Conservation (phyloP, 768 basidiomycete species). For the Calocybe cyanea region DNA sequence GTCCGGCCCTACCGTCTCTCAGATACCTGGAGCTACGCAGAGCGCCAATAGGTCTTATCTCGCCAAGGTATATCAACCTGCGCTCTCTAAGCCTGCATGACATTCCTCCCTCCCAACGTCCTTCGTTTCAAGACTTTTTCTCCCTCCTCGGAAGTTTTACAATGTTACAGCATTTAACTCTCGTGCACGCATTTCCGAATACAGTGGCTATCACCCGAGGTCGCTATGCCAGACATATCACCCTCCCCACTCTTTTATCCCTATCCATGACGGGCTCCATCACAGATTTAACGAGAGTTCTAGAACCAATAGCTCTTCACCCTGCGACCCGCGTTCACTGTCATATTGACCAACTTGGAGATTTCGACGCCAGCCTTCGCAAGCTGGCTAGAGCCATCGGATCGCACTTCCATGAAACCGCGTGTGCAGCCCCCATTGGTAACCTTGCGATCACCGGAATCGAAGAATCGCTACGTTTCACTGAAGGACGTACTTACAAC, state of each 20-base stretch:
- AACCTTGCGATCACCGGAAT: conserved; percentile 27
- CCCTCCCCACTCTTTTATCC: conserved; percentile 25
- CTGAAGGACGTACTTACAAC: conserved; percentile 18
- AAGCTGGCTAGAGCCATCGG: conserved; percentile 24
- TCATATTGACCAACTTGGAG: conserved; percentile 24
- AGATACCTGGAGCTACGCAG: conserved; percentile 31
- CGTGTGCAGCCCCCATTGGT: conserved; percentile 21
- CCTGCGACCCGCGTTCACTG: conserved; percentile 21
- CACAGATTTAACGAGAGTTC: conserved; percentile 24
- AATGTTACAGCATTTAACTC: conserved; percentile 29
- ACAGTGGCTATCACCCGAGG: conserved; percentile 11
- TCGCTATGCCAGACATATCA: conserved; percentile 13
- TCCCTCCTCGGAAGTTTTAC: conserved; percentile 28
- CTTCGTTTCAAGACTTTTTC: conserved; percentile 28
- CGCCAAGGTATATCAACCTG: conserved; percentile 31
- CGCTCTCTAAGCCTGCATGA: conserved; percentile 32
- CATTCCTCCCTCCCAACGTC: conserved; percentile 33
- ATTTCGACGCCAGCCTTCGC: conserved; percentile 23
- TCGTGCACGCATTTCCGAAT: conserved; percentile 31
- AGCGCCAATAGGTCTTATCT: conserved; percentile 34
- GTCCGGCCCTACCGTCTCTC: conserved; percentile 26
- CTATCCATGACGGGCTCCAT: conserved; percentile 31
- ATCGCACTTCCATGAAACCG: conserved; percentile 19
- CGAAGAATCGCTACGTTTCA: conserved; percentile 23
- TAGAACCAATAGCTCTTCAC: conserved; percentile 27